Conservation (phyloP, 2,329 filamentous ascomycete species). For the Didymella exigua region DNA sequence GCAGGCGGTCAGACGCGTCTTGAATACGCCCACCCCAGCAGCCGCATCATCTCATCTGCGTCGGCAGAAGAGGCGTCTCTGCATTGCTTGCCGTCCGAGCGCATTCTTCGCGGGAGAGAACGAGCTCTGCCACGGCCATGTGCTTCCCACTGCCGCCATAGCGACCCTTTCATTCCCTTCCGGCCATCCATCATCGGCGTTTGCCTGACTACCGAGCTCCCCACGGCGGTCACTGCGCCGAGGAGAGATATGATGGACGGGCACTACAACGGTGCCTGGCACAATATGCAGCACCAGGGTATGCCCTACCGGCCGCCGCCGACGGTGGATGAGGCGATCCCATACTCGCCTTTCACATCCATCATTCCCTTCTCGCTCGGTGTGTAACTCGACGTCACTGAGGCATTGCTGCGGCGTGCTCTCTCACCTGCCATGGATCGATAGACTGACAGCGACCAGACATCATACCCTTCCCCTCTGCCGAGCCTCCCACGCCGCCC, state of each 20-base stretch:
- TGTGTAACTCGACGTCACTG: conserved; percentile 50
- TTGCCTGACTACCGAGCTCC: conserved; percentile 7
- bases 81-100: conserved; percentile 3
- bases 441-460: conserved; percentile 43
- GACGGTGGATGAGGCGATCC: conserved; percentile 74
- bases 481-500: conserved; percentile 49
- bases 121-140: conserved; percentile 21
- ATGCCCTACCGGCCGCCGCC: conserved; percentile 51
- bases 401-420: conserved; percentile 10
- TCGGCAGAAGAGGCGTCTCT: conserved; percentile 4
- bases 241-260: conserved; percentile 30
- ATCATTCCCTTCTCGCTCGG: conserved; percentile 79
- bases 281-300: conserved; percentile 40
- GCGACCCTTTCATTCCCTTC: background rate
- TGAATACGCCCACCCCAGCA: conserved; percentile 12
- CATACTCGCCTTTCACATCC: conserved; percentile 82
- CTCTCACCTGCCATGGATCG: conserved; percentile 24
- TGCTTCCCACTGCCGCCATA: conserved; percentile 20
- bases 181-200: background rate
- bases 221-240: background rate
- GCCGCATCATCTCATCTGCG: background rate
- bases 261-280: conserved; percentile 36
- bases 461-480: conserved; percentile 53
- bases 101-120: conserved; percentile 13
- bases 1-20: conserved; percentile 40